phyloP scores from a whole-genome alignment of 1,284 basidiomycete species.

The Fomitiporia mediterranea region DNA sequence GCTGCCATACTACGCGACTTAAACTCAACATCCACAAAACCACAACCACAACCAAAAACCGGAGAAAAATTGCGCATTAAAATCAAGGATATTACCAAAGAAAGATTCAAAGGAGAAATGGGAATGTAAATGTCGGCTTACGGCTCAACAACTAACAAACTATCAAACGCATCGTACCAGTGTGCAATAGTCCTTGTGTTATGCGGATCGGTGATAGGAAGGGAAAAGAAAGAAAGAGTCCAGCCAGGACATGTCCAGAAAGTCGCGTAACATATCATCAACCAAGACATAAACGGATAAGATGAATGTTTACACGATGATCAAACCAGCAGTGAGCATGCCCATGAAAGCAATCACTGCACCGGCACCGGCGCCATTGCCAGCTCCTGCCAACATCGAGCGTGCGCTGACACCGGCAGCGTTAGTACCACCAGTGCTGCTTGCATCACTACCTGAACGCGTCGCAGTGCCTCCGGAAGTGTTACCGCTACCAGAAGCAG shows the following conservation, averaged over 20 bases:
- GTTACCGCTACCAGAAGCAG: slow-evolving; percentile 22
- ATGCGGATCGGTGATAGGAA: neutral
- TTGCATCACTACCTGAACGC: neutral
- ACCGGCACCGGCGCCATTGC: slow-evolving; percentile 12
- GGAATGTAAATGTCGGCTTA: neutral
- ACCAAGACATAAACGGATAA: neutral
- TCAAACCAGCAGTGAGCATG: slow-evolving; percentile 10
- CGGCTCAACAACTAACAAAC: neutral
- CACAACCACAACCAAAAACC: neutral
- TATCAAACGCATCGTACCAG: neutral
- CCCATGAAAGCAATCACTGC: slow-evolving; percentile 17
- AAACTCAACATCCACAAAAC: no score
- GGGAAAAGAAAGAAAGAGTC: neutral
- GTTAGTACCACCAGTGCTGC: neutral
- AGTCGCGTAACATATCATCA: neutral
- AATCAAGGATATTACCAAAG: neutral
- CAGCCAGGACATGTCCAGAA: neutral
- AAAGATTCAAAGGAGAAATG: neutral
- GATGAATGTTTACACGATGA: slow-evolving; percentile 1
- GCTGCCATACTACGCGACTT: no score
- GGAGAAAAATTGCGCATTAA: neutral
- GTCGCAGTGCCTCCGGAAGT: slow-evolving; percentile 22
- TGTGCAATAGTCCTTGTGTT: neutral
- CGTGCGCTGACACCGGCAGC: slow-evolving; percentile 1
- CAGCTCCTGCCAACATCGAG: neutral